Conservation (phyloP, 257 asterid genomes). For the Nicotiana noctiflora region DNA sequence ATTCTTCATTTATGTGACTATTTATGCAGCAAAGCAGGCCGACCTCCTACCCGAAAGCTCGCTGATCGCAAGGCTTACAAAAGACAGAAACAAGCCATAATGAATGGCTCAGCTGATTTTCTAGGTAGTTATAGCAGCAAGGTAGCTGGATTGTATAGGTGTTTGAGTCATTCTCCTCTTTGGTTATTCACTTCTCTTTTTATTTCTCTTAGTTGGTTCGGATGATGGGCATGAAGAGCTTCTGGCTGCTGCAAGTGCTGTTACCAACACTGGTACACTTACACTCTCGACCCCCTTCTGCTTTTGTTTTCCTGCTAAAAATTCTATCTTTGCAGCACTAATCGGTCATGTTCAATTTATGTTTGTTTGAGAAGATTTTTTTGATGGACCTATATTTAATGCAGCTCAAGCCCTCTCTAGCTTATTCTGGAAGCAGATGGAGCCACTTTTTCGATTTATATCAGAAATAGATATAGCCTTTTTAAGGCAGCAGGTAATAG, state of each 20-base stretch:
- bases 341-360: background rate
- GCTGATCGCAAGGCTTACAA: slow-evolving; percentile 82
- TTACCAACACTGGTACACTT: slow-evolving; percentile 62
- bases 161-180: background rate
- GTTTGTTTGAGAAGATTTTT: background rate
- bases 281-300: slow-evolving; percentile 17
- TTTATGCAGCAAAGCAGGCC: slow-evolving; percentile 64
- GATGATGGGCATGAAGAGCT: slow-evolving; percentile 91
- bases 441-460: slow-evolving; percentile 58
- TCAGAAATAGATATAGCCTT: slow-evolving; percentile 61
- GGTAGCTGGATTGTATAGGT: background rate
- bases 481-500: slow-evolving; percentile 66
- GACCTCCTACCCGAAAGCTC: slow-evolving; percentile 79
- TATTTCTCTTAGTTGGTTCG: slow-evolving; percentile 45
- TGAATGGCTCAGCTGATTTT: slow-evolving; percentile 56
- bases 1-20: slow-evolving; percentile 17
- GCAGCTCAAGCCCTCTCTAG: slow-evolving; percentile 76
- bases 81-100: slow-evolving; percentile 64
- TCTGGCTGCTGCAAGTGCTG: slow-evolving; percentile 82
- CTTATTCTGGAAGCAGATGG: slow-evolving; percentile 85
- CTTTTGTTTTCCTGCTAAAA: background rate
- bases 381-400: slow-evolving; percentile 7
- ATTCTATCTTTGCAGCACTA: background rate
- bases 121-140: slow-evolving; percentile 39
- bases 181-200: slow-evolving; percentile 14